Evolutionary conservation across 495 filamentous ascomycete species (phyloP), one percentile per base, ranked within the genome.

Genomic region (Podospora pseudopauciseta): DNA sequence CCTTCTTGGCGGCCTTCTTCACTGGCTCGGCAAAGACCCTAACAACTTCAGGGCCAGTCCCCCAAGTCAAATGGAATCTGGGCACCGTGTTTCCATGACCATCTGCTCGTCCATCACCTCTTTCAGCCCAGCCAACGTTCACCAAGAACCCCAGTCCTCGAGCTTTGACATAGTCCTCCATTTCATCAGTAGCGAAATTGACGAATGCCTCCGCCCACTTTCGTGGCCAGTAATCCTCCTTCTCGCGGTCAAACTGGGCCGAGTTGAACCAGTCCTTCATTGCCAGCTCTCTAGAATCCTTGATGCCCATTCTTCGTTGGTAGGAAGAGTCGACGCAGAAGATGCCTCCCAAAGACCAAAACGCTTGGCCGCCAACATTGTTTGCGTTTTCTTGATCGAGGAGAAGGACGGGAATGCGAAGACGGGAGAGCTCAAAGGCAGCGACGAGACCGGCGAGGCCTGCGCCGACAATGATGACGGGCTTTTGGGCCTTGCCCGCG

Each of bases 181-280:
- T 79, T 60, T 79, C 81, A 67, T 79, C 78, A 2, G 81, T 75
- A 0, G 83, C 83, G 65, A 86, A 86, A 65, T 83, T 72, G 27
- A 86, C 83, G 71, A 85, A 86, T 6, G 83, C 83, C 70, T 84
- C 79, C 56, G 83, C 83, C 83, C 83, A 86, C 54, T 73, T 71
- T 27, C 81, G 80, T 53, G 83, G 82, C 83, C 83, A 85, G 69
- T 71, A 68, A 71, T 86, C 83, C 67, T 85, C 80, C 16, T 75
- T 72, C 6, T 74, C 75, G 49, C 81, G 81, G 68, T 84, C 82
- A 73, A 86, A 86, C 32, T 75, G 74, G n/a, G 83, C 83, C 1
- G 78, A 78, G 11, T 78, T 75, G 3, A 84, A 34, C 83, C 83
- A 86, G 73, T 86, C 83, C 74, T 80, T 79, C 75, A 83, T 66